A percentile compares a stretch with the other conserved stretches of the same genome.
Conservation (phyloP, 176 grass and related monocot genomes). For the Rhynchospora breviuscula region DNA sequence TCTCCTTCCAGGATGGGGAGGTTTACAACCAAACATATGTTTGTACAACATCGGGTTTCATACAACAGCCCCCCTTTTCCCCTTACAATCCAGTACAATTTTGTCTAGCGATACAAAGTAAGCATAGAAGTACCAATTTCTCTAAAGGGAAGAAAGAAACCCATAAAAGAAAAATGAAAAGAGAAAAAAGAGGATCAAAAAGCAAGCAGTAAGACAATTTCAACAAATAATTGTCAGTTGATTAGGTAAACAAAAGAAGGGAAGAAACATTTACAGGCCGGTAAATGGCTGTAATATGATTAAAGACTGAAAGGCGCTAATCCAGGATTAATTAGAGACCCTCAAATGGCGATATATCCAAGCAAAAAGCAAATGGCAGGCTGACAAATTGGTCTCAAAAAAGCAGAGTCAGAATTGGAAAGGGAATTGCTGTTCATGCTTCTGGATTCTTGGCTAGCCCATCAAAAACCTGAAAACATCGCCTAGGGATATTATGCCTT, state of each 20-base stretch:
- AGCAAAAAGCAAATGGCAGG: constrained; percentile 27
- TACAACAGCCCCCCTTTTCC: constrained; percentile 2
- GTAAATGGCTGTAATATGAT: constrained; percentile 42
- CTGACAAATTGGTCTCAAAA: constrained; percentile 49
- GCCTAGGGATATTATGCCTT: constrained; percentile 86
- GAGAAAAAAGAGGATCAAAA: constrained; percentile 9
- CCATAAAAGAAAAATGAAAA: constrained; percentile 21
- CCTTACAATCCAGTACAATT: constrained; percentile 16
- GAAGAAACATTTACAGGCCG: constrained; percentile 71
- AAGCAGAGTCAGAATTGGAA: constrained; percentile 32
- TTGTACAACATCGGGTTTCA: constrained; percentile 23
- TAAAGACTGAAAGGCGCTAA: constrained; percentile 37
- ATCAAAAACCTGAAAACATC: constrained; percentile 92
- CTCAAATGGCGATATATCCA: constrained; percentile 17
- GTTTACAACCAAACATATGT: constrained; percentile 38
- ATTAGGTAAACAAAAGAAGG: constrained; percentile 26
- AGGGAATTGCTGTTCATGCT: constrained; percentile 26
- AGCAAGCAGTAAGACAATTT: constrained; percentile 47
- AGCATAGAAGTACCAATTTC: constrained; percentile 27
- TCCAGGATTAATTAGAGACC: constrained; percentile 41
- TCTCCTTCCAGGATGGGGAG: constrained; percentile 33
- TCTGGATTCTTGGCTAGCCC: constrained; percentile 30
- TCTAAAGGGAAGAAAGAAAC: constrained; percentile 14
- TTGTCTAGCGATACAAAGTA: constrained; percentile 21
- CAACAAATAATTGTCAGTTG: constrained; percentile 66